These are phyloP conservation scores for Paulownia fortunei DNA, from an alignment of 257 asterid genomes.

Conservation along the genomic window DNA sequence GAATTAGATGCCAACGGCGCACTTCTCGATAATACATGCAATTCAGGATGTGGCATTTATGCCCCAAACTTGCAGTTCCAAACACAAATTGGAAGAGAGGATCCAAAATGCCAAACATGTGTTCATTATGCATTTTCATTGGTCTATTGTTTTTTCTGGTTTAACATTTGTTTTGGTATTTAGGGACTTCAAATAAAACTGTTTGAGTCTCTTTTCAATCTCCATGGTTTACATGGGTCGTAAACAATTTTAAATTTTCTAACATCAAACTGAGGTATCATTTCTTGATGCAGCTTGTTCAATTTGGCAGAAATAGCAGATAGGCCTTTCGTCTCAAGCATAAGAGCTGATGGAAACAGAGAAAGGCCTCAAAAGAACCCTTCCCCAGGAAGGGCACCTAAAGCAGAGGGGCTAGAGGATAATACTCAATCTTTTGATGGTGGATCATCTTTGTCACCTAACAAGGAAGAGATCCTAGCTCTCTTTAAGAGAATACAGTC, in stretches of 20 bases:
- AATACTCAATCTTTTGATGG: constrained; percentile 34
- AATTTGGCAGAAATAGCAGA: constrained; percentile 81
- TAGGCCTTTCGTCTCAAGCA: constrained; percentile 38
- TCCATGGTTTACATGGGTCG: background rate
- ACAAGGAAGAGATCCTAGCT: constrained; percentile 75
- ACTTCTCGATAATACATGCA: background rate
- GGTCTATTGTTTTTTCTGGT: background rate
- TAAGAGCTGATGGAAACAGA: constrained; percentile 52
- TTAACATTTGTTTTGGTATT: background rate
- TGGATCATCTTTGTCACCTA: constrained; percentile 47
- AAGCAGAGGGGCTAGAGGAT: constrained; percentile 39
- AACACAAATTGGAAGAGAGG: no score
- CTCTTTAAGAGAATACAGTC: constrained; percentile 70
- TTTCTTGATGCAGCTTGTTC: constrained; percentile 91
- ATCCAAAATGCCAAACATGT: background rate
- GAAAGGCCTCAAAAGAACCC: constrained; percentile 31
- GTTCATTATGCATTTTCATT: background rate
- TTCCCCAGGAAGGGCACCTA: constrained; percentile 38
- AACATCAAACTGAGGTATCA: constrained; percentile 59
- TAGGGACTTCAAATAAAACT: background rate
- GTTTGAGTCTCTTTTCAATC: background rate
- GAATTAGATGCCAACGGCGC: background rate
- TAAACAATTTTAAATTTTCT: background rate
- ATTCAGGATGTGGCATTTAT: background rate
- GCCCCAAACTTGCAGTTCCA: background rate